phyloP scores from a whole-genome alignment of 148 eudicot species.

The Nyssa sinensis region DNA sequence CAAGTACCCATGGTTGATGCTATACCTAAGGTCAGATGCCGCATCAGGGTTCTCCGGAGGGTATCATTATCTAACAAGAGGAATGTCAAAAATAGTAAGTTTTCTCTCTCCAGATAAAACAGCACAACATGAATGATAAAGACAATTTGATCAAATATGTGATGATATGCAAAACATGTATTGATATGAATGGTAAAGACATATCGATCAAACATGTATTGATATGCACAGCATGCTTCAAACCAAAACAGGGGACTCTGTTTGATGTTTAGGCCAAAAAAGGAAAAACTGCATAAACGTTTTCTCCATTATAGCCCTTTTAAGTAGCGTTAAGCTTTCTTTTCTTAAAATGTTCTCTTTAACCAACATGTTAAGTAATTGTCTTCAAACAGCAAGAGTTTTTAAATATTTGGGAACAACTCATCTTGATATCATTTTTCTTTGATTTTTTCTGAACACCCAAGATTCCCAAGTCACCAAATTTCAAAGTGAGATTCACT shows the following conservation, averaged over 20 bases:
- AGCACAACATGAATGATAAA: too few relatives aligned
- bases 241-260: neutral
- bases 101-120: neutral
- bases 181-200: too few relatives aligned
- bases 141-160: neutral
- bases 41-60: constrained; percentile 30
- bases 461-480: constrained; percentile 51
- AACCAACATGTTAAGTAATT: too few relatives aligned
- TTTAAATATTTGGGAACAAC: too few relatives aligned
- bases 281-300: too few relatives aligned
- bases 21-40: constrained; percentile 35
- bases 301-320: too few relatives aligned
- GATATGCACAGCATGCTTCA: neutral
- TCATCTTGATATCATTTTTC: neutral
- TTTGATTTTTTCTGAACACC: neutral
- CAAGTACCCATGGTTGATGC: constrained; percentile 42
- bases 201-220: neutral
- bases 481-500: constrained; percentile 48
- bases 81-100: constrained; percentile 35
- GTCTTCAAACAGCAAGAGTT: neutral
- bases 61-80: constrained; percentile 35
- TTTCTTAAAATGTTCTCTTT: neutral
- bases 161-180: neutral
- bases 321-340: neutral
- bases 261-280: too few relatives aligned